Conservation (phyloP, 2,329 filamentous ascomycete species). For the Trichoderma pleuroti region DNA sequence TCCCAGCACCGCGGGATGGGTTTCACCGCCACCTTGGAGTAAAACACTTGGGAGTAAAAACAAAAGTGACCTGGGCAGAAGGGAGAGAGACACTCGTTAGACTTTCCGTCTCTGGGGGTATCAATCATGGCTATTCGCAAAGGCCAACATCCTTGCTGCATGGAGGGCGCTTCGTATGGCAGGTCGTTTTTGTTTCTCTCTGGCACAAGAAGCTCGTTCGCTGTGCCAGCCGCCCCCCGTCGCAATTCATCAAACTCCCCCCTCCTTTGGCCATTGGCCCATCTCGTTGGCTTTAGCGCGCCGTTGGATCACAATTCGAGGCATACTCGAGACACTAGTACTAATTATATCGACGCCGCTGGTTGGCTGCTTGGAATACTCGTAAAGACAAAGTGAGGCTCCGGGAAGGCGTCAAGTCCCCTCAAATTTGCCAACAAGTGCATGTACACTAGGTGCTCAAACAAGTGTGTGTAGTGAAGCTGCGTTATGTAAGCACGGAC, state of each 20-base stretch:
- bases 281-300: constrained; percentile 7
- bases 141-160: background rate
- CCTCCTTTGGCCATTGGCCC: background rate
- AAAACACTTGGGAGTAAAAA: background rate
- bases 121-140: constrained; percentile 5
- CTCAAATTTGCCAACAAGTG: background rate
- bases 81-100: background rate
- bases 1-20: background rate
- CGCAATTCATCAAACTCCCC: constrained; percentile 9
- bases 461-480: background rate
- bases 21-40: background rate
- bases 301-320: background rate
- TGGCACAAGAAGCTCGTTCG: background rate
- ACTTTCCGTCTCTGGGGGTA: background rate
- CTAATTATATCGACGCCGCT: background rate
- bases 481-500: constrained; percentile 6
- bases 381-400: background rate
- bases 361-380: background rate
- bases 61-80: background rate
- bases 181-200: background rate
- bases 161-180: background rate
- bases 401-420: background rate
- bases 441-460: too few species aligned
- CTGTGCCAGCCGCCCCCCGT: background rate
- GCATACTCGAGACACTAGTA: background rate